Base-by-base conservation (phyloP, 768 basidiomycete species). In the Phaffia australis region DNA sequence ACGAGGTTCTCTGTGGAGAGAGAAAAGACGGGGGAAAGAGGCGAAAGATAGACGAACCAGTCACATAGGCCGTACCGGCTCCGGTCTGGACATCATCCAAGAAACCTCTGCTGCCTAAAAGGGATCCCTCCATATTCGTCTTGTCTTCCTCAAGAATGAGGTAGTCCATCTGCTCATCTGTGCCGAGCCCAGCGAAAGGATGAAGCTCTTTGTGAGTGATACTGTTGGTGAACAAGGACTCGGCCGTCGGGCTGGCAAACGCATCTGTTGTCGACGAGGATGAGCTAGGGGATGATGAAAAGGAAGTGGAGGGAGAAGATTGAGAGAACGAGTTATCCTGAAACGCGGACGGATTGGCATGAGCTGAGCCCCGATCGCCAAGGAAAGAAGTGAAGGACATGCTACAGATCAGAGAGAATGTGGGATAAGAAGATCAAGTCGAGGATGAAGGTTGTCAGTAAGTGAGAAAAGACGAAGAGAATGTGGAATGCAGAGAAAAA, bases 61-160 rank as follows among this genome's bases (percentile, higher is more conserved):
- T 83, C 65, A 99, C 85, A 84, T 99, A 99, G 80, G 92, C 95
- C 71, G 93, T 93, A 70, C 95, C 95, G 73, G 93, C 97, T 74
- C 95, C 95, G 79, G 98, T 97, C 83, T 92, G 97, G 68, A 99
- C 79, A 80, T 99, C 95, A 80, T 99, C 95, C 79, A 67, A 62
- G 60, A 61, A 67, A n/a, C 60, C 90, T 89, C 93, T 91, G 98
- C 70, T 95, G 92, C 80, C 95, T 81, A 76, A 87, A 88, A 72
- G 93, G 92, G 88, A 84, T 75, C 90, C 90, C 69, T 95, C 80
- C 63, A 89, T 85, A 77, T 79, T 90, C 72, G 86, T 85, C 81
- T 98, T 94, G 79, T 94, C 94, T 77, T 99, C 95, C 70, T 98
- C 94, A 66, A 99, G 83, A 72, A 89, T 82, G 63, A 99, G 80